A percentile compares a stretch with the other conserved stretches of the same genome.
These are phyloP conservation scores for Xylaria sp. DNA, from an alignment of 2,329 filamentous ascomycete genomes.

Conservation along the genomic window DNA sequence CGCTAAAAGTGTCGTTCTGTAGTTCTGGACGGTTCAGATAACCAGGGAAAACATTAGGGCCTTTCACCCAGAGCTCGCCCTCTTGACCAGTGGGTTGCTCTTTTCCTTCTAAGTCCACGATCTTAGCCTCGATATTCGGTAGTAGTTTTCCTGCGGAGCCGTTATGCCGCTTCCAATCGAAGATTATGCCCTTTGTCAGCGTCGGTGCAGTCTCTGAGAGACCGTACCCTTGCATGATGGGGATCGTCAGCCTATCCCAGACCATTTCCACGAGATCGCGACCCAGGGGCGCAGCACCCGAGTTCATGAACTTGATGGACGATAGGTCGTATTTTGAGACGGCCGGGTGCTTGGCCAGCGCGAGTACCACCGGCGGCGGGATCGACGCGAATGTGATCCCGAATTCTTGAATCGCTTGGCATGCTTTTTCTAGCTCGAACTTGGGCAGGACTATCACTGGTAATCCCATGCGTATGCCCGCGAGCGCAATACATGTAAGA, in stretches of 20 bases:
- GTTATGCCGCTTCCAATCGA: conserved; percentile 79
- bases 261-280: conserved; percentile 81
- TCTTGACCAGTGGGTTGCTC: conserved; percentile 68
- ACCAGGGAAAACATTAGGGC: conserved; percentile 82
- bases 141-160: conserved; percentile 82
- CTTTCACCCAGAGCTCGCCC: conserved; percentile 82
- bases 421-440: conserved; percentile 85
- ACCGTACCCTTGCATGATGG: conserved; percentile 93
- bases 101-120: conserved; percentile 72
- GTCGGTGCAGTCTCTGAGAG: conserved; percentile 87
- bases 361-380: conserved; percentile 84
- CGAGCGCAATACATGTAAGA: conserved; percentile 77
- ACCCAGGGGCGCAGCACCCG: conserved; percentile 86
- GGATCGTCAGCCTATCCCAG: conserved; percentile 77
- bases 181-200: conserved; percentile 78
- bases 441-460: conserved; percentile 77
- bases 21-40: conserved; percentile 80
- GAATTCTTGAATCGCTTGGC: conserved; percentile 78
- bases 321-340: conserved; percentile 85
- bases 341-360: conserved; percentile 80
- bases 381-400: conserved; percentile 82
- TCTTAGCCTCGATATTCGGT: conserved; percentile 83
- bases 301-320: conserved; percentile 84
- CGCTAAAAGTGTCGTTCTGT: conserved; percentile 75
- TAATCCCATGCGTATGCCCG: conserved; percentile 72